Percentiles rank a stretch among this genome's conserved stretches.
These are phyloP conservation scores for Kluyveromyces marxianus DNA, from an alignment of 1,139 yeast species.

Conservation along the genomic window DNA sequence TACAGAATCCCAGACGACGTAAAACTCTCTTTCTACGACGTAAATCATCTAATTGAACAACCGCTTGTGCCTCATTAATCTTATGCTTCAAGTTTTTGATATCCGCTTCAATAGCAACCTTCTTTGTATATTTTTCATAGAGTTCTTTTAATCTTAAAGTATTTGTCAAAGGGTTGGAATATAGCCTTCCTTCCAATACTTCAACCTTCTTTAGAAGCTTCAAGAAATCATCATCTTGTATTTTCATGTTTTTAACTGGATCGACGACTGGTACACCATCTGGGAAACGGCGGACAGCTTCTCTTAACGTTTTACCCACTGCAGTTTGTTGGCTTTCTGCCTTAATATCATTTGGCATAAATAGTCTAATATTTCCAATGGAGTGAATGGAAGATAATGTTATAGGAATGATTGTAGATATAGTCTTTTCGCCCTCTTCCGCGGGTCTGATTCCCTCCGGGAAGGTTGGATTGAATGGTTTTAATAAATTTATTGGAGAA, in stretches of 20 bases:
- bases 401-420: conserved; percentile 76
- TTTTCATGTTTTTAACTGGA: conserved; percentile 88
- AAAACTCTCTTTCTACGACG: conserved; percentile 88
- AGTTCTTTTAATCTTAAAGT: conserved; percentile 56
- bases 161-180: conserved; percentile 61
- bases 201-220: conserved; percentile 67
- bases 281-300: conserved; percentile 74
- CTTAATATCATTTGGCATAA: conserved; percentile 73
- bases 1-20: conserved; percentile 77
- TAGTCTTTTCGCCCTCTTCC: conserved; percentile 56
- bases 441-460: conserved; percentile 91
- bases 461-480: conserved; percentile 60
- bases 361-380: conserved; percentile 73
- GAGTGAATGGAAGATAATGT: conserved; percentile 68
- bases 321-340: conserved; percentile 64
- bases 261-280: conserved; percentile 86
- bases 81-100: conserved; percentile 55
- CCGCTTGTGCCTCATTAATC: conserved; percentile 78
- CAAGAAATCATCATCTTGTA: conserved; percentile 69
- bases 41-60: conserved; percentile 87
- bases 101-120: conserved; percentile 54
- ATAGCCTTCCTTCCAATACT: conserved; percentile 67
- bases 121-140: conserved; percentile 57
- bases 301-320: conserved; percentile 69
- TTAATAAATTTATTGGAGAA: conserved; percentile 64